These are phyloP conservation scores for Pisolithus marmoratus DNA, from an alignment of 768 basidiomycete species.

Conservation along the genomic window DNA sequence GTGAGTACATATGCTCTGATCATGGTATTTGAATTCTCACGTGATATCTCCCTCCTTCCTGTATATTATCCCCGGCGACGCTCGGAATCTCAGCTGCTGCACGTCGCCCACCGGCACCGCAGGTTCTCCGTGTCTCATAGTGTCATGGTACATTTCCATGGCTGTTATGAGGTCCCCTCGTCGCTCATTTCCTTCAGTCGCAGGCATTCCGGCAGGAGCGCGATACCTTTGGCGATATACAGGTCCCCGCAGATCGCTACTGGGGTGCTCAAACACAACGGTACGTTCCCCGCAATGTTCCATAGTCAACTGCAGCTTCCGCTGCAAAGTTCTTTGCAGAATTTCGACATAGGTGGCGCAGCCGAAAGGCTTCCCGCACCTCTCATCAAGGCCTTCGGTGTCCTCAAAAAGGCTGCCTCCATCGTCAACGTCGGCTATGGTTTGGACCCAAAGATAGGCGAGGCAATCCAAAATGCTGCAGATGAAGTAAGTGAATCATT, in stretches of 20 bases:
- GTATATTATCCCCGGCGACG: not conserved
- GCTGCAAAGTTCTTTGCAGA: constrained; percentile 72
- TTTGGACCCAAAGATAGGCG: constrained; percentile 78
- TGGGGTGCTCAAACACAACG: constrained; percentile 99
- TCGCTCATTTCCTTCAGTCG: constrained; percentile 23
- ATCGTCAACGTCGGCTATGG: constrained; percentile 88
- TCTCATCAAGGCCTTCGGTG: constrained; percentile 96
- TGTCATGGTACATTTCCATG: constrained; percentile 30
- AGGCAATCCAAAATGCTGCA: constrained; percentile 87
- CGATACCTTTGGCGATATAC: constrained; percentile 94
- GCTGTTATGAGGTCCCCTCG: not conserved
- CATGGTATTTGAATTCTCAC: constrained; percentile 7
- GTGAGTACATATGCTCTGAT: constrained; percentile 4
- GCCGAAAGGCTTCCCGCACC: constrained; percentile 90
- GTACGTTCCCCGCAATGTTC: constrained; percentile 30
- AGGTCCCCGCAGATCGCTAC: constrained; percentile 83
- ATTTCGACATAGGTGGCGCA: constrained; percentile 97
- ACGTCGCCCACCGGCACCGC: constrained; percentile 2
- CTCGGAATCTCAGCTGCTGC: constrained; percentile 1
- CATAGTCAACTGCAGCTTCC: constrained; percentile 8
- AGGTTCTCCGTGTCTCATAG: constrained; percentile 28
- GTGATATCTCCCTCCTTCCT: constrained; percentile 10
- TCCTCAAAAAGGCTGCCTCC: constrained; percentile 95
- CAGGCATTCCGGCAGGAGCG: constrained; percentile 69
- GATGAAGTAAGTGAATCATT: constrained; percentile 64